These are phyloP conservation scores for Botrytis cinerea DNA, from an alignment of 2,329 filamentous ascomycete genomes.

Conservation along the genomic window DNA sequence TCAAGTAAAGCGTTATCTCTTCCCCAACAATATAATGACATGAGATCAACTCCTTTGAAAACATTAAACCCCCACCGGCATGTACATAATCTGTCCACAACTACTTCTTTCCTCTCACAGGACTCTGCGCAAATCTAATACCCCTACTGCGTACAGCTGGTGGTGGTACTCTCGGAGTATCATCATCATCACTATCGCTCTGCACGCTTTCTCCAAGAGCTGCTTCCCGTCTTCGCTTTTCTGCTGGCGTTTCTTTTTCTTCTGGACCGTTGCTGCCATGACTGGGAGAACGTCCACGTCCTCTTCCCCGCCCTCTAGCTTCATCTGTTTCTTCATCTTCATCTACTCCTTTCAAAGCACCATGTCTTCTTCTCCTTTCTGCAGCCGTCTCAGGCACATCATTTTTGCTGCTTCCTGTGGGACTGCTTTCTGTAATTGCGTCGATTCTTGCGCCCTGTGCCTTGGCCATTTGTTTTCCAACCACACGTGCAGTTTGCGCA, in stretches of 20 bases:
- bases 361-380: constrained; percentile 66
- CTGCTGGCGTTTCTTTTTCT: constrained; percentile 66
- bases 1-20: constrained; percentile 14
- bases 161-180: constrained; percentile 38
- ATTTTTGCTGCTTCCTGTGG: constrained; percentile 1
- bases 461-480: constrained; percentile 32
- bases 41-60: constrained; percentile 11
- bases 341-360: constrained; percentile 49
- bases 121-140: constrained; percentile 42
- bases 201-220: constrained; percentile 61
- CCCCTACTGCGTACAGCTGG: constrained; percentile 36
- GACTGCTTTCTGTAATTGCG: background rate
- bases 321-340: constrained; percentile 42
- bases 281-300: constrained; percentile 48
- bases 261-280: constrained; percentile 3
- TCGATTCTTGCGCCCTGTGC: constrained; percentile 27
- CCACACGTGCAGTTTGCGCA: constrained; percentile 25
- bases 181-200: constrained; percentile 38
- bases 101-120: constrained; percentile 33
- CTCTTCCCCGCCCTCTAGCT: constrained; percentile 26
- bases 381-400: constrained; percentile 29
- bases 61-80: background rate
- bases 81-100: background rate
- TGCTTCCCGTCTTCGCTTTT: constrained; percentile 71
- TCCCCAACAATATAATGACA: background rate